Evolutionary conservation across 305 asterid species (phyloP).

Genomic region (Rubia balearica): DNA sequence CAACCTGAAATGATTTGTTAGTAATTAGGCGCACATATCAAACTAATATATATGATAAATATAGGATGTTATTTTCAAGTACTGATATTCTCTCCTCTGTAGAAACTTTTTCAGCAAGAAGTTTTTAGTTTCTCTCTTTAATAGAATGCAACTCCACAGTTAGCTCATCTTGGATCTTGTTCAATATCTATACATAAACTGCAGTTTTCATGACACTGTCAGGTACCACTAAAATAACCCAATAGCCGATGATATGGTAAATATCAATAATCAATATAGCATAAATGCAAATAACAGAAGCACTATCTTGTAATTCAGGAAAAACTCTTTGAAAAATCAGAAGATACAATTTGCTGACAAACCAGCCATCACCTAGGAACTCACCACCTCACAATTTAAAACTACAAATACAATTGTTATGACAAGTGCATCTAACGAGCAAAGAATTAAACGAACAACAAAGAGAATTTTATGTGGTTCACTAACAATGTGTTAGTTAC

Average conservation of each 20-base stretch:
- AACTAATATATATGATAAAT: constrained; percentile 16
- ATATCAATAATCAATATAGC: background rate
- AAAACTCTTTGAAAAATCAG: background rate
- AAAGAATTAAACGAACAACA: too few relatives aligned
- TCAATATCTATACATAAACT: constrained; percentile 46
- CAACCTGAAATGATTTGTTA: constrained; percentile 28
- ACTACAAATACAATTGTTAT: too few relatives aligned
- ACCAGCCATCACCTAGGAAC: constrained; percentile 33
- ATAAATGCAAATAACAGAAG: background rate
- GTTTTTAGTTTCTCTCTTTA: constrained; percentile 70
- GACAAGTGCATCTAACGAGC: too few relatives aligned
- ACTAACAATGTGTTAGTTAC: too few relatives aligned
- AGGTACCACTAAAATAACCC: background rate
- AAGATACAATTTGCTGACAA: constrained; percentile 7
- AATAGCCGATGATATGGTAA: background rate
- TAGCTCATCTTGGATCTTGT: constrained; percentile 70
- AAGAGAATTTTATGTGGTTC: too few relatives aligned
- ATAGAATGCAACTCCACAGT: constrained; percentile 57
- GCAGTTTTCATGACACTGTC: background rate
- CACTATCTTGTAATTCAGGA: background rate
- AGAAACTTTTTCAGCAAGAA: constrained; percentile 52
- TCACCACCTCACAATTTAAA: too few relatives aligned
- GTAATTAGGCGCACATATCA: constrained; percentile 11
- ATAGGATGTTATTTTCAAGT: constrained; percentile 41
- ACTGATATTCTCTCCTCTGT: constrained; percentile 58